phyloP scores from a whole-genome alignment of 345 rosid genomes.

The Citrus mangshanensis region DNA sequence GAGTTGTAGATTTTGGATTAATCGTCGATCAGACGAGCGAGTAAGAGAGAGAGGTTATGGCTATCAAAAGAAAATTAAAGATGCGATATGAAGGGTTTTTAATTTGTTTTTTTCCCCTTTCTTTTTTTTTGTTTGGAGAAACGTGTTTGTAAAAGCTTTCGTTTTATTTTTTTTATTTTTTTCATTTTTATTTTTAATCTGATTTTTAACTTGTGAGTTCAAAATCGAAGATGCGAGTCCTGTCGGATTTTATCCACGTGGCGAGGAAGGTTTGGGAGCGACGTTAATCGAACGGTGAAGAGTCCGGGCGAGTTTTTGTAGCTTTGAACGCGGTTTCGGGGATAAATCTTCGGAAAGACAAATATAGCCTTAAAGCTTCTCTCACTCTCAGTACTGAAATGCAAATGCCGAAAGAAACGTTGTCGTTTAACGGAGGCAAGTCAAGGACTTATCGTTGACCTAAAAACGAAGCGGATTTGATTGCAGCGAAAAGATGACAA shows the following conservation, averaged over 20 bases:
- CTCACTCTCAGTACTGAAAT: too few relatives aligned
- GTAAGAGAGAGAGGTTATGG: constrained; percentile 5
- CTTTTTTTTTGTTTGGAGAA: constrained; percentile 24
- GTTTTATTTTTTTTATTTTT: neutral
- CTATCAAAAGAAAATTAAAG: constrained; percentile 1
- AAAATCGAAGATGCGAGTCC: neutral
- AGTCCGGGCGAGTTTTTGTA: neutral
- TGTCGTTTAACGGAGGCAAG: neutral
- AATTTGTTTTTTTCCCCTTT: neutral
- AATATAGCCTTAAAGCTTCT: neutral
- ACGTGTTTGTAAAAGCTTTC: constrained; percentile 20
- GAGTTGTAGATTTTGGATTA: constrained; percentile 43
- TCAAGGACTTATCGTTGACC: neutral
- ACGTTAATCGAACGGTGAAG: neutral
- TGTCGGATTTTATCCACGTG: neutral
- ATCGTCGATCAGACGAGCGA: constrained; percentile 50
- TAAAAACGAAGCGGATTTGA: neutral
- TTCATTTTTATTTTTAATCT: neutral
- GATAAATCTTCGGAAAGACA: neutral
- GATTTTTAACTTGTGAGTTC: neutral
- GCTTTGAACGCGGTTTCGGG: neutral
- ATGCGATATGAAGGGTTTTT: constrained; percentile 11
- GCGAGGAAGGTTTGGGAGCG: neutral
- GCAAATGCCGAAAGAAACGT: neutral
- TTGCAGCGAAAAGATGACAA: neutral